These are phyloP conservation scores for Verticillium isaacii DNA, from an alignment of 2,329 filamentous ascomycete species.

Conservation along the genomic window DNA sequence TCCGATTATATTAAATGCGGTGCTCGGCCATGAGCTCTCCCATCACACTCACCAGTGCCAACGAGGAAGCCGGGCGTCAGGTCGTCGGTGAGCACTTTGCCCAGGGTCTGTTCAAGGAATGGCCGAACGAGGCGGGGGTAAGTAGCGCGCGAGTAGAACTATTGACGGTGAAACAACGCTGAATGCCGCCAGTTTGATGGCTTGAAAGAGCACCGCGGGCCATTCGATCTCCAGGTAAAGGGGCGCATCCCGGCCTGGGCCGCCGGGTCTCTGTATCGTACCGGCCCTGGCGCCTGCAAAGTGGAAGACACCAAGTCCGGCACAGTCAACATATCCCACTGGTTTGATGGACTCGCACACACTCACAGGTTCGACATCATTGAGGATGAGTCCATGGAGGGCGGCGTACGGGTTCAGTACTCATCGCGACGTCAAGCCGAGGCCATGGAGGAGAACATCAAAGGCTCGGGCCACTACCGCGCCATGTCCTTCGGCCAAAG, in stretches of 20 bases:
- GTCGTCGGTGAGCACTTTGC: background rate
- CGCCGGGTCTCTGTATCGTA: conserved; percentile 68
- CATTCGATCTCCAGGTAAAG: conserved; percentile 56
- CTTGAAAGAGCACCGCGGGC: conserved; percentile 60
- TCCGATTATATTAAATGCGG: too few species aligned
- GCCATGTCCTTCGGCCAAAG: conserved; percentile 65
- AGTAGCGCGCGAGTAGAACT: conserved; percentile 8
- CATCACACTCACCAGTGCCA: background rate
- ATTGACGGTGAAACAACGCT: background rate
- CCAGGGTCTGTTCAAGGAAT: conserved; percentile 22
- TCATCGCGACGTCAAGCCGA: conserved; percentile 68
- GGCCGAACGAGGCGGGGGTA: conserved; percentile 45
- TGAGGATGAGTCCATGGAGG: conserved; percentile 21
- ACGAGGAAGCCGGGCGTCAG: background rate
- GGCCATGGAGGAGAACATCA: conserved; percentile 54
- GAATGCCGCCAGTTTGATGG: conserved; percentile 54
- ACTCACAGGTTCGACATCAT: conserved; percentile 69
- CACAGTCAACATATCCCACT: conserved; percentile 61
- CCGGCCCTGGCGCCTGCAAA: conserved; percentile 63
- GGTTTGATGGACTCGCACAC: conserved; percentile 76
- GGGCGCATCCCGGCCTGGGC: conserved; percentile 68
- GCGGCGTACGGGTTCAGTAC: conserved; percentile 52
- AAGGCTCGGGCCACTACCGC: conserved; percentile 51
- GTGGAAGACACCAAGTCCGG: conserved; percentile 54
- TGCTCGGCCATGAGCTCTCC: background rate